Evolutionary conservation across 2,329 filamentous ascomycete genomes (phyloP).

Genomic region (Paecilomyces formosus): DNA sequence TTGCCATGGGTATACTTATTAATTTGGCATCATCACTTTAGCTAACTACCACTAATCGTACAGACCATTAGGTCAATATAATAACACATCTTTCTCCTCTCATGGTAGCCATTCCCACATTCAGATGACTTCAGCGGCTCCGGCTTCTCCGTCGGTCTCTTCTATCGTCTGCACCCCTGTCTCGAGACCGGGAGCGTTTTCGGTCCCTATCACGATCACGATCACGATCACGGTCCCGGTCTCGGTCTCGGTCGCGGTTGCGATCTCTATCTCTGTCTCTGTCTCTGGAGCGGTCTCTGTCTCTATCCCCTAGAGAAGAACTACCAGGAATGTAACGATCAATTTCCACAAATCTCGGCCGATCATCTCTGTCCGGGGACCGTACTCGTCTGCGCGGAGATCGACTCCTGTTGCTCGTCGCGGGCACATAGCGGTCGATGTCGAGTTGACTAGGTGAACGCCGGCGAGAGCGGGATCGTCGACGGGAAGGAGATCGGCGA

Average conservation of each 20-base stretch:
- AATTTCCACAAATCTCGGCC: slow-evolving; percentile 28
- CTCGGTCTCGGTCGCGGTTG: slow-evolving; percentile 12
- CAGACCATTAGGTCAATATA: neutral
- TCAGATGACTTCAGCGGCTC: slow-evolving; percentile 12
- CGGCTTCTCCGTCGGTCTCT: slow-evolving; percentile 14
- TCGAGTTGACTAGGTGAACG: slow-evolving; percentile 26
- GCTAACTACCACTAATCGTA: neutral
- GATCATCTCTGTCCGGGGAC: slow-evolving; percentile 25
- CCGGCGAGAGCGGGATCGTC: slow-evolving; percentile 19
- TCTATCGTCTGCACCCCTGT: slow-evolving; percentile 9
- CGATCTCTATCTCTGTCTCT: slow-evolving; percentile 12
- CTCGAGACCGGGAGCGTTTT: slow-evolving; percentile 13
- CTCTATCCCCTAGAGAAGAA: neutral
- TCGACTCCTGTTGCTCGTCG: slow-evolving; percentile 32
- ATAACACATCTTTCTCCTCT: neutral
- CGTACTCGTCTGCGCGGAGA: slow-evolving; percentile 32
- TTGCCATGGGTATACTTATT: neutral
- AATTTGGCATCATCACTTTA: neutral
- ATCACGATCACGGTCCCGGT: slow-evolving; percentile 12
- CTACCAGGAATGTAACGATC: slow-evolving; percentile 39
- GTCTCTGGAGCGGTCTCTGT: slow-evolving; percentile 8
- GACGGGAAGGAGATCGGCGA: slow-evolving; percentile 25
- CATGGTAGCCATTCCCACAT: neutral
- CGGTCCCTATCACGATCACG: slow-evolving; percentile 11
- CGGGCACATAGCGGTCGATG: slow-evolving; percentile 37